Percentiles rank a stretch among this genome's conserved stretches.
phyloP scores from a whole-genome alignment of 2,329 filamentous ascomycete species.

The Ploettnerulaceae sp. region DNA sequence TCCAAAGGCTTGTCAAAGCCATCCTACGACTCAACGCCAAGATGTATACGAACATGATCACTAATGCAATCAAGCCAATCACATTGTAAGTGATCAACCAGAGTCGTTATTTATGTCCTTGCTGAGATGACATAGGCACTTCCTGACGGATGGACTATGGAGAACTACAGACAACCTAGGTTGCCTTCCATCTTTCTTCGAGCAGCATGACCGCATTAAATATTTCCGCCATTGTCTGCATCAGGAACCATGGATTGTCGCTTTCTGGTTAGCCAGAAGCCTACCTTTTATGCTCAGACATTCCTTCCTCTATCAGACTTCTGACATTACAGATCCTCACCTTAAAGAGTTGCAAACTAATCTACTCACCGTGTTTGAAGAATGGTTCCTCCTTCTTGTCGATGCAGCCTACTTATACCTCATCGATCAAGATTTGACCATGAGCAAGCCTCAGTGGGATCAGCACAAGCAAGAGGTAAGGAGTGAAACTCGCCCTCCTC shows the following conservation, averaged over 20 bases:
- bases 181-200: neutral
- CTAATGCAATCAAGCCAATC: neutral
- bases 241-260: neutral
- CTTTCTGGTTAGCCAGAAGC: neutral
- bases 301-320: neutral
- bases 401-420: conserved; percentile 1
- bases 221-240: neutral
- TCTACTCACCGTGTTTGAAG: neutral
- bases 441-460: neutral
- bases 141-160: neutral
- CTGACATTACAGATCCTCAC: neutral
- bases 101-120: too few species aligned
- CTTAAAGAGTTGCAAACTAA: neutral
- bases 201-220: neutral
- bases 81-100: neutral
- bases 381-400: neutral
- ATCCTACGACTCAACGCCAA: neutral
- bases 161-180: neutral
- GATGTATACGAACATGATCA: neutral
- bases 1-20: neutral
- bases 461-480: neutral
- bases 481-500: too few species aligned
- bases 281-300: neutral
- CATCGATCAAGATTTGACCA: neutral
- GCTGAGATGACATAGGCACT: neutral